These are phyloP conservation scores for Cryptococcus wingfieldii DNA, from an alignment of 1,284 basidiomycete species.

Conservation along the genomic window DNA sequence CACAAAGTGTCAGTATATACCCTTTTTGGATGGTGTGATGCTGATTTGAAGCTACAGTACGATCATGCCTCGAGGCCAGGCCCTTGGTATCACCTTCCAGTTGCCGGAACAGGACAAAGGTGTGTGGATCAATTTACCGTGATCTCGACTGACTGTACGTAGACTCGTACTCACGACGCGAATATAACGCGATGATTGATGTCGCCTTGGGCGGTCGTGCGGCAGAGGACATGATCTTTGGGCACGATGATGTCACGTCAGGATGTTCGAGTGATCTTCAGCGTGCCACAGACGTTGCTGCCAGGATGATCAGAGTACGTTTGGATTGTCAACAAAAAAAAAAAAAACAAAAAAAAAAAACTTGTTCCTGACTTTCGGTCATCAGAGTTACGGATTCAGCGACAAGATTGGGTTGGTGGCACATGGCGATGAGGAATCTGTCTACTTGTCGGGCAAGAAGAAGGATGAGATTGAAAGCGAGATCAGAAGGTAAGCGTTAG, in stretches of 20 bases:
- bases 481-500: constrained; percentile 62
- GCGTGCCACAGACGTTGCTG: constrained; percentile 71
- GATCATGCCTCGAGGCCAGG: constrained; percentile 87
- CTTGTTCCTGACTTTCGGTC: constrained; percentile 1
- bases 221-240: constrained; percentile 88
- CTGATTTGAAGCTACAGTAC: constrained; percentile 51
- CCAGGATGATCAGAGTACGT: constrained; percentile 81
- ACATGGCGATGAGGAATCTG: constrained; percentile 67
- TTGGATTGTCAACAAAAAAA: background rate
- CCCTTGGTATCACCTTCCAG: constrained; percentile 80
- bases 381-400: constrained; percentile 71
- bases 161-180: constrained; percentile 46
- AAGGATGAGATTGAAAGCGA: constrained; percentile 80
- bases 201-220: constrained; percentile 89
- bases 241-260: constrained; percentile 77
- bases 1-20: constrained; percentile 67
- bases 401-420: constrained; percentile 71
- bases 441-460: constrained; percentile 64
- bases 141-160: constrained; percentile 2
- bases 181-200: constrained; percentile 61
- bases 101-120: constrained; percentile 73
- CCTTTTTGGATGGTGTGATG: background rate
- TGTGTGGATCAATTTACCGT: constrained; percentile 8
- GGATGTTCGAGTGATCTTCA: constrained; percentile 85
- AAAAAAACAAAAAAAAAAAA: background rate